A percentile compares a stretch with the other conserved stretches of the same genome.
These are phyloP conservation scores for Fusarium sp. DNA, from an alignment of 2,329 filamentous ascomycete genomes.

Conservation along the genomic window DNA sequence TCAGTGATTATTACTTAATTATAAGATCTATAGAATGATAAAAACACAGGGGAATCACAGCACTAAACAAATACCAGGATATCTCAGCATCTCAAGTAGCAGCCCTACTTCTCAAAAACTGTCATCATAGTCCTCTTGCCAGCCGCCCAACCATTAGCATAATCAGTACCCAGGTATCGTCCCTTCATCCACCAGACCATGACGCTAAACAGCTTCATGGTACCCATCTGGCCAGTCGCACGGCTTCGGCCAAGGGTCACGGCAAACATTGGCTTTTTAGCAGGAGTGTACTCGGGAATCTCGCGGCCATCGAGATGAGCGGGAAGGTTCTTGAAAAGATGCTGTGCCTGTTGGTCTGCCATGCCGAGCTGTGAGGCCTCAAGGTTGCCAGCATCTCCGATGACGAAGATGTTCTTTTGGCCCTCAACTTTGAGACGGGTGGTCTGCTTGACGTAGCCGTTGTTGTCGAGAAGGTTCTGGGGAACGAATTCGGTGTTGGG, in stretches of 20 bases:
- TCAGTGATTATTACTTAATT: not conserved
- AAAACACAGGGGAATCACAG: slow-evolving; percentile 7
- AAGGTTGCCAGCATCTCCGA: slow-evolving; percentile 56
- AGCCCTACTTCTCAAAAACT: slow-evolving; percentile 45
- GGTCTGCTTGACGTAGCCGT: slow-evolving; percentile 51
- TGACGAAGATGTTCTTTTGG: slow-evolving; percentile 54
- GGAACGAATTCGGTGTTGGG: slow-evolving; percentile 59
- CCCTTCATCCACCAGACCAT: slow-evolving; percentile 53
- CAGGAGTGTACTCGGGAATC: slow-evolving; percentile 45
- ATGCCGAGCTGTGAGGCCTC: slow-evolving; percentile 47
- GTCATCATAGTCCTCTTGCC: slow-evolving; percentile 48
- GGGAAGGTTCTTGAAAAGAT: slow-evolving; percentile 49
- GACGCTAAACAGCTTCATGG: slow-evolving; percentile 50
- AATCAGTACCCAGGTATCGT: slow-evolving; percentile 49
- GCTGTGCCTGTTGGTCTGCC: slow-evolving; percentile 47
- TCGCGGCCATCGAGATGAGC: slow-evolving; percentile 45
- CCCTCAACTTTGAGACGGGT: slow-evolving; percentile 48
- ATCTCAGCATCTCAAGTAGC: not conserved
- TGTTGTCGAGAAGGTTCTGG: slow-evolving; percentile 46
- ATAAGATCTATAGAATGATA: not conserved
- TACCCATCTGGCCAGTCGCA: slow-evolving; percentile 51
- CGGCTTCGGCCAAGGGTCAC: slow-evolving; percentile 53
- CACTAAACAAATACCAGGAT: not conserved
- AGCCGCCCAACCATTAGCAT: slow-evolving; percentile 42
- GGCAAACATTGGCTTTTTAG: slow-evolving; percentile 45